A percentile compares a stretch with the other conserved stretches of the same genome.
These are phyloP conservation scores for Marasmius oreades DNA, from an alignment of 1,284 basidiomycete species.

Conservation along the genomic window DNA sequence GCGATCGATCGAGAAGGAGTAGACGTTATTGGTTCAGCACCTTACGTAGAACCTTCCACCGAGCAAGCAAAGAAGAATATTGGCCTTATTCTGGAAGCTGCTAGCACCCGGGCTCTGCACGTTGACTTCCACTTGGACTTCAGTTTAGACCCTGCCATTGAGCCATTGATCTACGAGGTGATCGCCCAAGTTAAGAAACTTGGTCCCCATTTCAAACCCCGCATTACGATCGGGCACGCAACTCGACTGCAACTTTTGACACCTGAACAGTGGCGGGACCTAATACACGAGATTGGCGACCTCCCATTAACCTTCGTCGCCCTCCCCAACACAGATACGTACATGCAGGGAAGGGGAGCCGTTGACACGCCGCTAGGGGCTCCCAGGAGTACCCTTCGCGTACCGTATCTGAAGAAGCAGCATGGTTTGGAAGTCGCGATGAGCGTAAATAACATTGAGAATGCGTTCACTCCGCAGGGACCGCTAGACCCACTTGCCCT, in stretches of 20 bases:
- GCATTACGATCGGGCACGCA: constrained; percentile 57
- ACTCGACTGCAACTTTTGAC: constrained; percentile 54
- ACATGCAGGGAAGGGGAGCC: constrained; percentile 54
- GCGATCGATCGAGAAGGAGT: constrained; percentile 37
- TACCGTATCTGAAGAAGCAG: constrained; percentile 40
- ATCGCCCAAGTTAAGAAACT: constrained; percentile 33
- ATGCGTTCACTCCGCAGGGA: constrained; percentile 67
- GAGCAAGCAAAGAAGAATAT: constrained; percentile 51
- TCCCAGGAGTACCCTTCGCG: constrained; percentile 51
- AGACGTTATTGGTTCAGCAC: constrained; percentile 56
- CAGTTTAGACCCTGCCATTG: constrained; percentile 46
- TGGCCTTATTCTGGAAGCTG: constrained; percentile 46
- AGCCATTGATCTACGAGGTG: constrained; percentile 55
- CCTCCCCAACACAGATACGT: constrained; percentile 61
- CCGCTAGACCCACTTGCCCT: constrained; percentile 55
- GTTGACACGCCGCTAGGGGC: constrained; percentile 31
- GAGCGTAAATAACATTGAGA: constrained; percentile 62
- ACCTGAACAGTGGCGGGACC: constrained; percentile 38
- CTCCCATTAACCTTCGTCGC: constrained; percentile 53
- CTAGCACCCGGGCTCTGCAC: constrained; percentile 35
- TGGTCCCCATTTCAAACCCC: constrained; percentile 18
- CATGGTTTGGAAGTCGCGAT: constrained; percentile 49
- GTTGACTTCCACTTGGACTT: constrained; percentile 68
- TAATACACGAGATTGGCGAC: constrained; percentile 30
- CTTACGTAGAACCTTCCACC: constrained; percentile 53